Percentiles rank a stretch among this genome's conserved stretches.
Conservation (phyloP, 441 rosid genomes). For the Pelargonium myrrhifolium region DNA sequence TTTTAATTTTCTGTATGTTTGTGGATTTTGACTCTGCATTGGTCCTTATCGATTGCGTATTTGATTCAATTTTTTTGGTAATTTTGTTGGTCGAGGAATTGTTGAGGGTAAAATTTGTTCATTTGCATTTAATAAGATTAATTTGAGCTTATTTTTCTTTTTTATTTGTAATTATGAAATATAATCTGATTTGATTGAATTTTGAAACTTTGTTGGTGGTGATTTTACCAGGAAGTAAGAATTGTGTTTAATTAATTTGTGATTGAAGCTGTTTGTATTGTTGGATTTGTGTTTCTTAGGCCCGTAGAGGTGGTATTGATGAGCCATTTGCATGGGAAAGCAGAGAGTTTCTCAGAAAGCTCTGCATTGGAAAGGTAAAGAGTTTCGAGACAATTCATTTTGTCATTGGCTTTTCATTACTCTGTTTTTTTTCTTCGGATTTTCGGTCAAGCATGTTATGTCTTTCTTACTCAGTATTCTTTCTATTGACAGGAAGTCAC, state of each 20-base stretch:
- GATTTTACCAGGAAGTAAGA: background rate
- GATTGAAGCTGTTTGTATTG: background rate
- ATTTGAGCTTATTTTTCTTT: background rate
- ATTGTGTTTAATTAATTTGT: background rate
- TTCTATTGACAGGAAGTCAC: slow-evolving; percentile 56
- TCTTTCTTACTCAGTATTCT: background rate
- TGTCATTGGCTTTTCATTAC: slow-evolving; percentile 7
- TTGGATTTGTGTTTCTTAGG: slow-evolving; percentile 35
- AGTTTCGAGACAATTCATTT: slow-evolving; percentile 18
- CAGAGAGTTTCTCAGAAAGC: slow-evolving; percentile 84
- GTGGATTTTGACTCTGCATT: no score
- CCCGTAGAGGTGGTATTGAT: slow-evolving; percentile 78
- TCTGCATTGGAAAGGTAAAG: slow-evolving; percentile 85
- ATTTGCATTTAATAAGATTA: background rate
- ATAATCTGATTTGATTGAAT: background rate
- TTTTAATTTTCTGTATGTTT: no score
- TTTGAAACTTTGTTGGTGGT: background rate
- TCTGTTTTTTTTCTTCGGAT: background rate
- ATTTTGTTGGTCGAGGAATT: background rate
- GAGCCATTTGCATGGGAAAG: slow-evolving; percentile 99
- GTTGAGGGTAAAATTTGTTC: background rate
- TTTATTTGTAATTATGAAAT: no score
- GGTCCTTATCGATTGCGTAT: no score
- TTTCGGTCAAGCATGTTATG: background rate
- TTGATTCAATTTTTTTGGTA: no score